Evolutionary conservation across 2,329 filamentous ascomycete species (phyloP).

Genomic region (Chaetomiaceae sp.): DNA sequence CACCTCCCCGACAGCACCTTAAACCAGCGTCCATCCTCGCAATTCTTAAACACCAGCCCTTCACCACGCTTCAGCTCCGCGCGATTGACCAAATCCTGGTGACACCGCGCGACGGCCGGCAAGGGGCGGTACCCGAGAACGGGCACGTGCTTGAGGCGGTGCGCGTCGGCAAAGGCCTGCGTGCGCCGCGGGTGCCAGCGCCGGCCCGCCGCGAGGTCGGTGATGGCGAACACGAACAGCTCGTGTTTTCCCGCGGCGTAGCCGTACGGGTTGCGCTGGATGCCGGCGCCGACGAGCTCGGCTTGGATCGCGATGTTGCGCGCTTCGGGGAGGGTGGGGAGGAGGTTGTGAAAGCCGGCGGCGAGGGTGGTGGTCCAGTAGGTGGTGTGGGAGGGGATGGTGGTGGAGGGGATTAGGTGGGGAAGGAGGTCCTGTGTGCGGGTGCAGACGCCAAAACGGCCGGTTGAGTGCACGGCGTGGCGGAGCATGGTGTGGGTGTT

Average conservation of each 20-base stretch:
- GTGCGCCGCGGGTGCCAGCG: slow-evolving; percentile 27
- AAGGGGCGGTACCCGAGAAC: slow-evolving; percentile 25
- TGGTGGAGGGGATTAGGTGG: slow-evolving; percentile 1
- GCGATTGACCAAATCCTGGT: slow-evolving; percentile 19
- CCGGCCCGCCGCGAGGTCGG: slow-evolving; percentile 27
- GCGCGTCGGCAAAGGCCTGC: slow-evolving; percentile 23
- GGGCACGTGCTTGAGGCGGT: slow-evolving; percentile 30
- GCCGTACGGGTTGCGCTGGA: slow-evolving; percentile 27
- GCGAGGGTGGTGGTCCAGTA: slow-evolving; percentile 25
- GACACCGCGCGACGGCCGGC: slow-evolving; percentile 16
- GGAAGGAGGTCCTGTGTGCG: slow-evolving; percentile 23
- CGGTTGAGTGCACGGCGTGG: slow-evolving; percentile 19
- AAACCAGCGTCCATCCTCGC: slow-evolving; percentile 22
- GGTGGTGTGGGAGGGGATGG: slow-evolving; percentile 5
- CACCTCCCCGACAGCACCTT: slow-evolving; percentile 25
- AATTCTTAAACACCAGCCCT: slow-evolving; percentile 27
- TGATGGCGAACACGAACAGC: slow-evolving; percentile 31
- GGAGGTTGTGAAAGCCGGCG: slow-evolving; percentile 22
- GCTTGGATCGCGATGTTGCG: slow-evolving; percentile 28
- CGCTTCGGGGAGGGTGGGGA: slow-evolving; percentile 19
- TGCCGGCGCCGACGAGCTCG: slow-evolving; percentile 28
- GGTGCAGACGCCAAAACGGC: slow-evolving; percentile 30
- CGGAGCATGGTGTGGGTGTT: not conserved
- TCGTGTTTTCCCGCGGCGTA: slow-evolving; percentile 23
- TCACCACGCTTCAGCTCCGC: slow-evolving; percentile 22